These are phyloP conservation scores for Xylariaceae sp. DNA, from an alignment of 2,329 filamentous ascomycete species.

Conservation along the genomic window DNA sequence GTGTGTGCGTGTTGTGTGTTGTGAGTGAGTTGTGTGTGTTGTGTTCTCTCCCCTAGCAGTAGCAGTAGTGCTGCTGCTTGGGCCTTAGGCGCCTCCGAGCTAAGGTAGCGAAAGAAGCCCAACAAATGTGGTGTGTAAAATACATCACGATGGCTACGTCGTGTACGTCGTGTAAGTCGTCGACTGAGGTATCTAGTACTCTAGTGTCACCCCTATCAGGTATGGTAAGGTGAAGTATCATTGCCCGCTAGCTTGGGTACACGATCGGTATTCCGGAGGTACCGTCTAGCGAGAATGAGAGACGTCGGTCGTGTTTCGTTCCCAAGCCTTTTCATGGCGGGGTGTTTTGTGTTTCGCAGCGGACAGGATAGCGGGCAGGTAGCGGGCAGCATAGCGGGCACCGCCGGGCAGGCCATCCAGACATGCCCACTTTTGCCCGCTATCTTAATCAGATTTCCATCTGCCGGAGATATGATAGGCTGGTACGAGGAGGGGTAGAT, in stretches of 20 bases:
- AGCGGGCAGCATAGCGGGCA: not conserved
- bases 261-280: too few species aligned
- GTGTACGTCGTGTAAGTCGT: not conserved
- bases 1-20: not conserved
- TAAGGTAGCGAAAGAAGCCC: not conserved
- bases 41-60: constrained; percentile 2
- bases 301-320: not conserved
- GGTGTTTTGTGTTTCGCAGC: constrained; percentile 27
- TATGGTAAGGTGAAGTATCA: not conserved
- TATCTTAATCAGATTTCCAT: constrained; percentile 9
- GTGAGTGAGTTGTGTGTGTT: not conserved
- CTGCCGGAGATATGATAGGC: constrained; percentile 15
- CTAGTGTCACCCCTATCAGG: not conserved
- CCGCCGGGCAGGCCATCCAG: not conserved
- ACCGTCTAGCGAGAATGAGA: not conserved
- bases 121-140: not conserved
- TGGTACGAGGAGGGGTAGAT: constrained; percentile 17
- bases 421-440: constrained; percentile 18
- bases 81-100: not conserved
- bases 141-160: too few species aligned
- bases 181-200: not conserved
- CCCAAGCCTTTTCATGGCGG: constrained; percentile 24
- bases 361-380: not conserved
- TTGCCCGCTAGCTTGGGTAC: not conserved
- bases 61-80: not conserved